Conservation (phyloP, 2,329 filamentous ascomycete species). For the Scleromitrula shiraiana region DNA sequence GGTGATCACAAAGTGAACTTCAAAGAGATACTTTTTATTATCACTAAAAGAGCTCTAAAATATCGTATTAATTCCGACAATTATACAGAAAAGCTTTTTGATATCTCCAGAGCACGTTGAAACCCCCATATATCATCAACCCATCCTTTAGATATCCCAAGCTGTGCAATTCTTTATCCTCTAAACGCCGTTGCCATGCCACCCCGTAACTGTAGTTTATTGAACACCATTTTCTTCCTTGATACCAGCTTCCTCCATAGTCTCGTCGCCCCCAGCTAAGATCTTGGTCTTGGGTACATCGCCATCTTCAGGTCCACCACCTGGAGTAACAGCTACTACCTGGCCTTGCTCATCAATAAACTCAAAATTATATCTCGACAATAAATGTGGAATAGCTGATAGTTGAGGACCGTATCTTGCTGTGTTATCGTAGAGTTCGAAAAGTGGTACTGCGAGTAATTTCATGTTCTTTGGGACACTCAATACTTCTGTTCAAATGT, state of each 20-base stretch:
- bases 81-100: not conserved
- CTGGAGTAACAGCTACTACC: constrained; percentile 77
- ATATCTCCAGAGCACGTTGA: not conserved
- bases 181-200: constrained; percentile 17
- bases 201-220: constrained; percentile 1
- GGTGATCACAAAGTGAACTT: too few species aligned
- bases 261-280: constrained; percentile 49
- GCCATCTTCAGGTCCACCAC: constrained; percentile 48
- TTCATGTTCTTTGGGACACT: constrained; percentile 99
- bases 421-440: constrained; percentile 97
- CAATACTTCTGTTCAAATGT: constrained; percentile 61
- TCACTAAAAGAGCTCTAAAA: too few species aligned
- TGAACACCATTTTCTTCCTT: constrained; percentile 34
- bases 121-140: not conserved
- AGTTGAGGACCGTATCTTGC: constrained; percentile 91
- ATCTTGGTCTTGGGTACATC: constrained; percentile 58
- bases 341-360: constrained; percentile 92
- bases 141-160: constrained; percentile 11
- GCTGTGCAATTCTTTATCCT: constrained; percentile 12
- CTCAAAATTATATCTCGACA: constrained; percentile 95
- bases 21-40: too few species aligned
- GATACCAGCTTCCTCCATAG: constrained; percentile 41
- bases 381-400: constrained; percentile 88
- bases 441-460: constrained; percentile 88
- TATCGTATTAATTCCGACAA: too few species aligned